Evolutionary conservation across 116 monocot species (phyloP), one percentile per base, ranked within the genome.

Genomic region (Dioscorea cayenensis): DNA sequence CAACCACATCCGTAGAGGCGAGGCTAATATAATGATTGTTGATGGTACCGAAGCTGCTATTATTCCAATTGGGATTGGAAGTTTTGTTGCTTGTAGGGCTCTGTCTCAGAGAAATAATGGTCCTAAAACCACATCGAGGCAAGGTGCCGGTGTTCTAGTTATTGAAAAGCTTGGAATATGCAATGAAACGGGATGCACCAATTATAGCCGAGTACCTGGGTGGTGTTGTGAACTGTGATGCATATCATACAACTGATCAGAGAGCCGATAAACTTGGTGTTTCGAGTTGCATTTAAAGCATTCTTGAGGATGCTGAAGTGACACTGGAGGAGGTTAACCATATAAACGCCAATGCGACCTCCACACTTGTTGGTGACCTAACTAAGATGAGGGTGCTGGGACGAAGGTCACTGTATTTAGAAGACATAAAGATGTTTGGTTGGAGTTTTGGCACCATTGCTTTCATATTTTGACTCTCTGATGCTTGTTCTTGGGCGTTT

Each of bases 241-340:
- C n/a, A n/a, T n/a, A n/a, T n/a, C 99, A 99, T 78, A 99, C 94
- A 91, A 99, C 99, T 21, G 99, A 99, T 63, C 99, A 94, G 35
- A 94, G 99, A 76, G 79, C 94, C 72, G 99, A 99, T 82, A 94
- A 94, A 49, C 89, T 99, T 69, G 99, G 99, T 64, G 94, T 99
- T 67, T 99, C 99, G 52, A 82, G 79, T 70, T 99, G 99, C 72
- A 99, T 99, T 28, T 67, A 78, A 52, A 84, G 83, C 71, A 91
- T 94, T 77, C 89, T 99, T 70, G 89, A 89, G 78, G 99, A 99
- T 84, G 86, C 99, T 71, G 89, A 94, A 18, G 91, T 99, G 16
- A 66, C 99, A 12, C 86, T 82, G 27, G 99, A 99, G 80, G 99
- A 99, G 99, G 99, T 94, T 70, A 92, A 92, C 50, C 89, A 92